A percentile compares a stretch with the other conserved stretches of the same genome.
phyloP scores from a whole-genome alignment of 1,139 yeast species.

The Suhomyces coccinellae region DNA sequence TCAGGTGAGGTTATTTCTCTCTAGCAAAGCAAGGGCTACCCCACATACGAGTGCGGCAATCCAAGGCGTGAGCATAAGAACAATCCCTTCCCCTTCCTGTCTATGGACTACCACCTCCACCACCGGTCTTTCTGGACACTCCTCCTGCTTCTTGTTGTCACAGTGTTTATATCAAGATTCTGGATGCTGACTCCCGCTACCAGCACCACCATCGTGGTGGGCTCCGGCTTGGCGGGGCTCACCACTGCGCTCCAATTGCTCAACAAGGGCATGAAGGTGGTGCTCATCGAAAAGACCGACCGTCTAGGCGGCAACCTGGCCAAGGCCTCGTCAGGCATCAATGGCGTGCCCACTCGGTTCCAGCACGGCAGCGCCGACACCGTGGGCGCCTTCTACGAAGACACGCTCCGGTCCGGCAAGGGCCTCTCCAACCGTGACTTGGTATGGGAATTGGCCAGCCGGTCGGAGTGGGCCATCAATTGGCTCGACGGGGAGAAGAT shows the following conservation, averaged over 20 bases:
- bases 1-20: neutral
- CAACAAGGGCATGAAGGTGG: conserved; percentile 26
- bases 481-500: conserved; percentile 32
- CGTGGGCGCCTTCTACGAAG: conserved; percentile 25
- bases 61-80: neutral
- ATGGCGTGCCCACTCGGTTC: conserved; percentile 36
- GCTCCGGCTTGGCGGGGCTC: conserved; percentile 41
- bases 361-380: conserved; percentile 27
- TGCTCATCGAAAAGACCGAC: conserved; percentile 32
- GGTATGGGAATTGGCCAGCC: conserved; percentile 27
- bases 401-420: conserved; percentile 35
- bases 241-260: conserved; percentile 32
- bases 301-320: conserved; percentile 40
- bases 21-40: neutral
- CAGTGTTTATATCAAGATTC: neutral
- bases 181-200: conserved; percentile 6
- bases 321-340: conserved; percentile 44
- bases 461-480: conserved; percentile 31
- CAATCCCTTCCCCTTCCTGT: neutral
- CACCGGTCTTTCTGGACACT: neutral
- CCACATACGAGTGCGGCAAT: conserved; percentile 2
- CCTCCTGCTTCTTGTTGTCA: neutral
- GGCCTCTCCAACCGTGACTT: conserved; percentile 26
- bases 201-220: conserved; percentile 26
- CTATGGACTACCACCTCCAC: neutral